Conservation (phyloP, 768 basidiomycete species). For the Sporobolomyces roseus region DNA sequence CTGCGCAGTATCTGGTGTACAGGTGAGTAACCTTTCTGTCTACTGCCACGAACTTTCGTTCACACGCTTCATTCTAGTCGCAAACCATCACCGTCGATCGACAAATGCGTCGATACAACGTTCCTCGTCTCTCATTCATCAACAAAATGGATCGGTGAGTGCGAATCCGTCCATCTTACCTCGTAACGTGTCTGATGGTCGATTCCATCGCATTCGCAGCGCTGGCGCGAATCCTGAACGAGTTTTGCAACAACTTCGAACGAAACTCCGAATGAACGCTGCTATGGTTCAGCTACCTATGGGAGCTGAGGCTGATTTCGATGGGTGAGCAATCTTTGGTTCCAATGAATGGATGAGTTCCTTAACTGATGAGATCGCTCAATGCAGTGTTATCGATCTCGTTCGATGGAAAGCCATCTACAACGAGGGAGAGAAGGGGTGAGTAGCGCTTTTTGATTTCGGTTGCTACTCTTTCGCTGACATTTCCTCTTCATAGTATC, state of each 20-base stretch:
- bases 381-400: slow-evolving; percentile 69
- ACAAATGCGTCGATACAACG: slow-evolving; percentile 95
- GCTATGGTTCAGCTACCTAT: slow-evolving; percentile 96
- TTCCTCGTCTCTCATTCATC: slow-evolving; percentile 91
- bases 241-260: slow-evolving; percentile 82
- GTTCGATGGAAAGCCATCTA: slow-evolving; percentile 92
- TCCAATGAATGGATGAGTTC: no score
- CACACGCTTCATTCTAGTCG: slow-evolving; percentile 57
- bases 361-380: neutral
- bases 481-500: slow-evolving; percentile 53
- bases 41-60: no score
- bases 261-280: slow-evolving; percentile 84
- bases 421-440: slow-evolving; percentile 94
- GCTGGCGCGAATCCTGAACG: slow-evolving; percentile 97
- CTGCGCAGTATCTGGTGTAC: slow-evolving; percentile 95
- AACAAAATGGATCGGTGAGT: slow-evolving; percentile 94
- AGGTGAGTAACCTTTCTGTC: slow-evolving; percentile 55
- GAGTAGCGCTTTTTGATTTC: slow-evolving; percentile 41
- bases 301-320: slow-evolving; percentile 77
- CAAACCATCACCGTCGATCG: slow-evolving; percentile 99
- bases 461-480: neutral
- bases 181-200: neutral
- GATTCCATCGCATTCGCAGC: slow-evolving; percentile 51
- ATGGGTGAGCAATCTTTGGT: slow-evolving; percentile 55
- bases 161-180: neutral